phyloP scores from a whole-genome alignment of 345 rosid species.

The Syzygium aromaticum region DNA sequence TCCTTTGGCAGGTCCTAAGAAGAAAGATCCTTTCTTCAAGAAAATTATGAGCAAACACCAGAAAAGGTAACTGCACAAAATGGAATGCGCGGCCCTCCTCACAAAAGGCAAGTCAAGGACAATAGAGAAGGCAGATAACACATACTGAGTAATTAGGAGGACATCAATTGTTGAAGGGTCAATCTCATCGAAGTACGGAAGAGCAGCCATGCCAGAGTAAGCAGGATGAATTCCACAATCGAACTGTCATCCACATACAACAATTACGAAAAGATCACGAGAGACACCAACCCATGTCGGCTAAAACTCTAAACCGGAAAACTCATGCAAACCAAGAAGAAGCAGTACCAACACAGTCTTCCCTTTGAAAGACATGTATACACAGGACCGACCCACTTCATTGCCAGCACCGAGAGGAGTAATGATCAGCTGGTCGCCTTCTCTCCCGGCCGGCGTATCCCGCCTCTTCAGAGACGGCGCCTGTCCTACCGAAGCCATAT shows the following conservation, averaged over 20 bases:
- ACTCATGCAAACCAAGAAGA: not conserved
- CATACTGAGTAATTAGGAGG: slow-evolving; percentile 82
- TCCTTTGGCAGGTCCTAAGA: not conserved
- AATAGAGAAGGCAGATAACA: not conserved
- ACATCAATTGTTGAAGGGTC: slow-evolving; percentile 87
- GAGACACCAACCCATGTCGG: not conserved
- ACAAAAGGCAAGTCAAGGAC: not conserved
- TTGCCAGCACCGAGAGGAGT: slow-evolving; percentile 95
- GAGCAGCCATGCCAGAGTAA: not conserved
- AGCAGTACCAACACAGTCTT: slow-evolving; percentile 51
- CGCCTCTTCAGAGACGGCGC: slow-evolving; percentile 45
- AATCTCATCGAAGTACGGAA: slow-evolving; percentile 34
- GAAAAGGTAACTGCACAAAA: not conserved
- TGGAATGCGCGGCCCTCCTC: not conserved
- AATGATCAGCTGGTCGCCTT: slow-evolving; percentile 65
- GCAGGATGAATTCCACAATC: slow-evolving; percentile 95
- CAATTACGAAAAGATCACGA: not conserved
- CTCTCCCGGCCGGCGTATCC: slow-evolving; percentile 55
- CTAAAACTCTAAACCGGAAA: not conserved
- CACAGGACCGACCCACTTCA: slow-evolving; percentile 93
- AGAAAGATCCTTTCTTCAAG: not conserved
- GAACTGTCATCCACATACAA: slow-evolving; percentile 29
- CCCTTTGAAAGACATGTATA: slow-evolving; percentile 80
- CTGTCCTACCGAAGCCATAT: slow-evolving; percentile 48
- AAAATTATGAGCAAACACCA: not conserved